Percentiles rank a stretch among this genome's conserved stretches.
Conservation (phyloP, 2,329 filamentous ascomycete genomes). For the Remersonia thermophila region DNA sequence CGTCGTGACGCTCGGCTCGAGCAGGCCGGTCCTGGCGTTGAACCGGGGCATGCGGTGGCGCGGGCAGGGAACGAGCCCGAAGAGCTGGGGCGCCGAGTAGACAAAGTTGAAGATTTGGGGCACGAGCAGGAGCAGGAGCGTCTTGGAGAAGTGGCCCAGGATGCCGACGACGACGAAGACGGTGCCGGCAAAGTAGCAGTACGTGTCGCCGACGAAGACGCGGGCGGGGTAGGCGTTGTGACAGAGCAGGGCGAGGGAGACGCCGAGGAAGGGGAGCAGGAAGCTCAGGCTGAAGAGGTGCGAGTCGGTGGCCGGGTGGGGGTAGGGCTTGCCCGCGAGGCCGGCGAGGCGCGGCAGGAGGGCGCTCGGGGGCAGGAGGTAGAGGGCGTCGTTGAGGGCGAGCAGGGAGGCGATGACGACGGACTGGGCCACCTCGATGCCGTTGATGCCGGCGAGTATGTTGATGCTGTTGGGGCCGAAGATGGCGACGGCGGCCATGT, state of each 20-base stretch:
- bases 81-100: constrained; percentile 86
- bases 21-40: constrained; percentile 69
- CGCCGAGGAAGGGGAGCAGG: constrained; percentile 84
- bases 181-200: constrained; percentile 99
- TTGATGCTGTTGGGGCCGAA: constrained; percentile 99
- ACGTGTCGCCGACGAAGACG: constrained; percentile 96
- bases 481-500: constrained; percentile 93
- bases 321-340: constrained; percentile 40
- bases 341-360: no score
- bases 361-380: constrained; percentile 49
- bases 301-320: constrained; percentile 87
- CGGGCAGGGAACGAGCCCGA: constrained; percentile 80
- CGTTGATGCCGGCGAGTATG: constrained; percentile 98
- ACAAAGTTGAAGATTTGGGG: constrained; percentile 95
- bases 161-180: constrained; percentile 96
- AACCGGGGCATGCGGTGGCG: constrained; percentile 84
- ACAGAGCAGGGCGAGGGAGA: constrained; percentile 70
- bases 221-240: constrained; percentile 95
- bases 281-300: constrained; percentile 95
- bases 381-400: constrained; percentile 75
- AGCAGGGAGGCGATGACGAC: constrained; percentile 79
- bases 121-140: constrained; percentile 75
- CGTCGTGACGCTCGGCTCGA: constrained; percentile 75
- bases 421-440: constrained; percentile 91
- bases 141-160: constrained; percentile 96